Evolutionary conservation across 208 protist genomes (phyloP).

Genomic region (Acanthamoeba sp.): DNA sequence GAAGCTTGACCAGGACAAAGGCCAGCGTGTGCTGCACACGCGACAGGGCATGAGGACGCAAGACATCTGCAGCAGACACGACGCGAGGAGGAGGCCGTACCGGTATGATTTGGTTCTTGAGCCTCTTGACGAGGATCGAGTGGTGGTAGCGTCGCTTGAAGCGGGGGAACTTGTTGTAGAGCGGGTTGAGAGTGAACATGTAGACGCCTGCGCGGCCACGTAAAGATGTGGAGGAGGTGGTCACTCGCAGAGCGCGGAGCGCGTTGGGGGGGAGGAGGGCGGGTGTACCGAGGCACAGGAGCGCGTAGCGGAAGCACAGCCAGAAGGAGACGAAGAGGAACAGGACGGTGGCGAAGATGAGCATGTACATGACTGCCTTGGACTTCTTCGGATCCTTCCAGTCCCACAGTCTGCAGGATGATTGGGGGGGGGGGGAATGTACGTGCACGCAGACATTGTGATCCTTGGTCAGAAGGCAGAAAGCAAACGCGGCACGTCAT

Average conservation of each 20-base stretch:
- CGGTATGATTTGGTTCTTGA: conserved; percentile 70
- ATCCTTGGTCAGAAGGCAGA: not conserved
- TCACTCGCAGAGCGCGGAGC: not conserved
- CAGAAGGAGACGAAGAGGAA: conserved; percentile 74
- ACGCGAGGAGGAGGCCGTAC: not conserved
- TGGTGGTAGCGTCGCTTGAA: conserved; percentile 71
- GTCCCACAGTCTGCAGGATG: conserved; percentile 74
- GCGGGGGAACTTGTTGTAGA: conserved; percentile 70
- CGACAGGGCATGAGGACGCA: not conserved
- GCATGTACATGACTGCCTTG: conserved; percentile 54
- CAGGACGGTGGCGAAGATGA: conserved; percentile 45
- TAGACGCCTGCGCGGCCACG: not conserved
- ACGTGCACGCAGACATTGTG: not conserved
- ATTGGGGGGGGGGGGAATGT: no score
- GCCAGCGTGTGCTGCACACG: not conserved
- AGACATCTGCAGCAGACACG: not conserved
- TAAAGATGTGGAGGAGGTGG: not conserved
- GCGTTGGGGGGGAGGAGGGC: not conserved
- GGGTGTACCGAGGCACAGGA: conserved; percentile 17
- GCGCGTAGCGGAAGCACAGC: conserved; percentile 52
- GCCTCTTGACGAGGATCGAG: conserved; percentile 27
- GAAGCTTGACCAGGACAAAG: conserved; percentile 47
- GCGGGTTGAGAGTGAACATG: conserved; percentile 67
- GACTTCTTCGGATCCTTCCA: conserved; percentile 69
- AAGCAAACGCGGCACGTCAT: no score